Evolutionary conservation across 2,329 filamentous ascomycete genomes (phyloP), one percentile per base, ranked within the genome.

Genomic region (Mycocentrospora acerina): DNA sequence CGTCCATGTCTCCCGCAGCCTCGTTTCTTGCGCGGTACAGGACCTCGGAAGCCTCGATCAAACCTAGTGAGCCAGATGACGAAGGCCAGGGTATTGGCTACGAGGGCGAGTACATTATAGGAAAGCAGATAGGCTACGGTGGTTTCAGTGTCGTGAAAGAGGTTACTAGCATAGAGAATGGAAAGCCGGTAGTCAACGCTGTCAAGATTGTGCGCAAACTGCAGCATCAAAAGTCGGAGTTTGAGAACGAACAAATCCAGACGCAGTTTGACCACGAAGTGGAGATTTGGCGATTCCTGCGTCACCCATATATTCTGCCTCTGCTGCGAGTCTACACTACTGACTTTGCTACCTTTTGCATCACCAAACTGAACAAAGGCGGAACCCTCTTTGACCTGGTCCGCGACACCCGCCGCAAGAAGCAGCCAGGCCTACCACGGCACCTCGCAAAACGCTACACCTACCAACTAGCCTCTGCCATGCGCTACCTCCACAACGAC

Each of bases 181-280:
- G 75, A 22, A 67, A 73, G 33, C 75, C 76, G 26, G 69, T 75
- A 28, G 72, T 77, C n/a, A 75, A 76, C 36, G 82, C 82, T 2
- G 82, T 86, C 46, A 86, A 86, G 59, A 83, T 86, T 49, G 81
- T 86, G 13, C 80, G 76, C 46, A 83, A 82, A 55, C 70, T 76
- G 33, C 70, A 82, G 15, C 60, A 67, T 9, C 73, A 76, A 37
- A 77, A 75, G 47, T 73, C 71, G 18, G 81, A 85, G 45, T 64
- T 68, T 13, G 80, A 84, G 50, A 85, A 85, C 46, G 82, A 86
- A 27, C 75, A 77, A 46, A 74, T 81, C 10, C 82, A 85, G 57
- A 78, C 80, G 9, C 79, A 84, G 48, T 82, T 86, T 44, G 82
- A 85, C 53, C 82, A 85, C 45, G 82, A 86, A 68, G 79, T 85